Conservation (phyloP, 306 rosid genomes). For the Vigna trinervia region DNA sequence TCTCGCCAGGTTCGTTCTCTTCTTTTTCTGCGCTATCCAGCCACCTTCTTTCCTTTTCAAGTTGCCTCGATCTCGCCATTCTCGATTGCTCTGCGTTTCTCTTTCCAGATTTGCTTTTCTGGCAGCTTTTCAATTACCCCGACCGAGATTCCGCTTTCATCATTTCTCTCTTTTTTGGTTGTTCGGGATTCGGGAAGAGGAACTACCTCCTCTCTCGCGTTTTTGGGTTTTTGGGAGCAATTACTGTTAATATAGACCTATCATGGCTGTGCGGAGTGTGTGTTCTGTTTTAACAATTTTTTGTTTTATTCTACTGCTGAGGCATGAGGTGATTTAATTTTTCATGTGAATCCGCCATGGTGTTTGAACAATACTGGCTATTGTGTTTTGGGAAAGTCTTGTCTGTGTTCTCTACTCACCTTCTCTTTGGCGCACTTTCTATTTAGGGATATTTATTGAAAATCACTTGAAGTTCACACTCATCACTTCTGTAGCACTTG, state of each 20-base stretch:
- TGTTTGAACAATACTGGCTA: slow-evolving; percentile 23
- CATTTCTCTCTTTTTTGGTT: slow-evolving; percentile 9
- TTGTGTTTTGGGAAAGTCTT: background rate
- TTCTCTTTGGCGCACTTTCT: slow-evolving; percentile 3
- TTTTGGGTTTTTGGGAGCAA: background rate
- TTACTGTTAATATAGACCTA: background rate
- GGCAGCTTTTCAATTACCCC: slow-evolving; percentile 37
- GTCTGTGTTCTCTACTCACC: background rate
- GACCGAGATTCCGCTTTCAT: slow-evolving; percentile 46
- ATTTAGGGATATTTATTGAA: background rate
- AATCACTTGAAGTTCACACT: background rate
- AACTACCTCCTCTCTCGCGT: background rate
- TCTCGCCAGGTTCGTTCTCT: slow-evolving; percentile 3
- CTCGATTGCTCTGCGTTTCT: slow-evolving; percentile 22
- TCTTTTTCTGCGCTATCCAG: slow-evolving; percentile 2
- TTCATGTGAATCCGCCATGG: slow-evolving; percentile 7
- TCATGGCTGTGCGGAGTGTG: slow-evolving; percentile 9
- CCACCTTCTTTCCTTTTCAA: slow-evolving; percentile 2
- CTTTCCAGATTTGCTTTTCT: slow-evolving; percentile 32
- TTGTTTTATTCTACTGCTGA: background rate
- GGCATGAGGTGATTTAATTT: slow-evolving; percentile 29
- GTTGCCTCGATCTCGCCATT: slow-evolving; percentile 37
- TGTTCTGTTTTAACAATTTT: background rate
- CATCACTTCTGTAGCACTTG: background rate
- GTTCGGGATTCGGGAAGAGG: slow-evolving; percentile 29